Base-by-base conservation (phyloP, 106 monocot genomes). In the Cymbidium sinense region DNA sequence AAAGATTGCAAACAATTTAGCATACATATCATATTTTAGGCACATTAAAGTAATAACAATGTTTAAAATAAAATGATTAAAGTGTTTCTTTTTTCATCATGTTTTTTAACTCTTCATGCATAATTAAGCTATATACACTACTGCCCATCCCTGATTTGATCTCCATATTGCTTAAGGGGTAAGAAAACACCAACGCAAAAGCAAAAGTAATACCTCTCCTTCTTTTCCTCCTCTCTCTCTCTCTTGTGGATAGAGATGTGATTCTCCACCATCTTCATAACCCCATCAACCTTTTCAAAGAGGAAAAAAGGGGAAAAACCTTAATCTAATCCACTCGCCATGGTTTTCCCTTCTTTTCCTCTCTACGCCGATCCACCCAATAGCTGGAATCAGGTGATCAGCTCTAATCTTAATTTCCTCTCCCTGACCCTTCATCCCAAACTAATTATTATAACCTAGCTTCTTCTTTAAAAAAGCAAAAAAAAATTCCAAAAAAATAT, bases 281-380 rank as follows among this genome's bases (percentile, higher is more conserved):
- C 11, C 29, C 70, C 30, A 70, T 70, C 29, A 76, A 39, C 76
- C 54, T 76, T 76, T 76, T 76, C n/a, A 50, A 76, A 34, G 5
- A 54, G 20, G 55, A 76, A 70, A 23, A 78, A 28, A 43, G 1
- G 3, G 31, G 30, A 30, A 35, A 41, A 47, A 78, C 23, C 8
- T 21, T 35, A n/a, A 73, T 3, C 35, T 2, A 73, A 29, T n/a
- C 75, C 39, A 50, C 47, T 47, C 13, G 47, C 52, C 23, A 76
- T 76, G 76, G 54, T 54, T 54, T 76, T 76, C 19, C 50, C 76
- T 31, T 76, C 76, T 4, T 13, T 76, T 76, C 52, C 51, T 50
- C 50, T 76, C 76, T 76, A 76, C 55, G 20, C 55, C 9, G 76
- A 76, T 76, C 76, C 76, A 33, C 76, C 76, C 76, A 76, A 50